These are phyloP conservation scores for Isabelozyma heimii DNA, from an alignment of 805 yeast species.

Conservation along the genomic window DNA sequence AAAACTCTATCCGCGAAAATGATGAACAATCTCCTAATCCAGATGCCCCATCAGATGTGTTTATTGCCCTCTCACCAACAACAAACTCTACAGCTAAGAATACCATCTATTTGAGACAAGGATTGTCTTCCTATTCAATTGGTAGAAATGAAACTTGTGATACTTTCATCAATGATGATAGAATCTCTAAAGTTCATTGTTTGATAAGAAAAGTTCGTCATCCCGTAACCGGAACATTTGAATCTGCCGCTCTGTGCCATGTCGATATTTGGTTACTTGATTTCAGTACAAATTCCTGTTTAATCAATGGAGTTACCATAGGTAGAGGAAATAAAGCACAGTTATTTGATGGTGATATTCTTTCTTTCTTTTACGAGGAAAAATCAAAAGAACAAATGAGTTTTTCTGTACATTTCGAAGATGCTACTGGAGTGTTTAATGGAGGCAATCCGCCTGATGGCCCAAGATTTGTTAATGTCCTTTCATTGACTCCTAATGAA, in stretches of 20 bases:
- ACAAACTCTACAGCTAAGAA: constrained; percentile 44
- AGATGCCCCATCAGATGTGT: constrained; percentile 54
- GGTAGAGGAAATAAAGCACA: constrained; percentile 63
- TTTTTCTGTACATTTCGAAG: constrained; percentile 52
- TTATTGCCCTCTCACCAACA: constrained; percentile 57
- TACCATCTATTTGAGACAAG: constrained; percentile 62
- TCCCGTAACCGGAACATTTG: constrained; percentile 51
- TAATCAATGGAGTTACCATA: constrained; percentile 56
- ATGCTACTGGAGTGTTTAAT: constrained; percentile 62
- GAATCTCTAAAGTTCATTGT: constrained; percentile 86
- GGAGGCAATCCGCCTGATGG: constrained; percentile 30
- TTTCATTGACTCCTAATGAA: constrained; percentile 25
- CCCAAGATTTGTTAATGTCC: constrained; percentile 19
- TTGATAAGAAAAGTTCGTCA: constrained; percentile 61
- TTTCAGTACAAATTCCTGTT: constrained; percentile 76
- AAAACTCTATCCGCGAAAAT: not conserved
- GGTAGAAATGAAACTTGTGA: constrained; percentile 72
- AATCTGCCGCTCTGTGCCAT: constrained; percentile 70
- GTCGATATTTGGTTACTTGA: constrained; percentile 82
- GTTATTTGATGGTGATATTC: constrained; percentile 61
- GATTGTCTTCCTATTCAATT: constrained; percentile 61
- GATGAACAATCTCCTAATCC: not conserved
- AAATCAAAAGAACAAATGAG: constrained; percentile 50
- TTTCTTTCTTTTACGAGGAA: constrained; percentile 65
- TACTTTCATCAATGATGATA: constrained; percentile 60